A percentile compares a stretch with the other conserved stretches of the same genome.
These are phyloP conservation scores for Cinnamomum micranthum DNA, from an alignment of 164 flowering plant species.

Conservation along the genomic window DNA sequence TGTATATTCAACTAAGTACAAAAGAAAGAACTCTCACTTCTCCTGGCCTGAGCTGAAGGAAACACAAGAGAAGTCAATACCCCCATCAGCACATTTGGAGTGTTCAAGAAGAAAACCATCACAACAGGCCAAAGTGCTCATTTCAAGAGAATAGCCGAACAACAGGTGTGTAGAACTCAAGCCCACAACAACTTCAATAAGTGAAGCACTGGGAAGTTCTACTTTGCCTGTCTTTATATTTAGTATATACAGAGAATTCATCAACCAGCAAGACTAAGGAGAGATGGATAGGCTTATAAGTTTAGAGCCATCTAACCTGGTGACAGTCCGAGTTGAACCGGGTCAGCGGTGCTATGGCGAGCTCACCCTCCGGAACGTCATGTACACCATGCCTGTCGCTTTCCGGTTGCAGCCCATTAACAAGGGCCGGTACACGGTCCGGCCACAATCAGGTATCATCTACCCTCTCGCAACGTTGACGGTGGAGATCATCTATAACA, in stretches of 20 bases:
- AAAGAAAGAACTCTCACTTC: too few species aligned
- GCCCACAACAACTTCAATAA: neutral
- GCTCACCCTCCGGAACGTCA: conserved; percentile 63
- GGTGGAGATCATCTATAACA: conserved; percentile 47
- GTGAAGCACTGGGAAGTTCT: neutral
- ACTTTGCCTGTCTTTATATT: neutral
- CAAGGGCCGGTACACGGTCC: conserved; percentile 42
- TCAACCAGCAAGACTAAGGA: neutral
- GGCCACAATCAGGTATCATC: conserved; percentile 65
- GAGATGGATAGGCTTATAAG: conserved; percentile 64
- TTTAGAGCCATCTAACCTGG: conserved; percentile 67
- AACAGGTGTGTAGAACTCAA: too few species aligned
- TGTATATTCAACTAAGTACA: too few species aligned
- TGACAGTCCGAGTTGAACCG: conserved; percentile 50
- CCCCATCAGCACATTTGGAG: neutral
- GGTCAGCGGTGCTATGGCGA: conserved; percentile 52
- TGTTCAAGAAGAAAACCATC: too few species aligned
- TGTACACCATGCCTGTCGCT: conserved; percentile 90
- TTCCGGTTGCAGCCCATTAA: conserved; percentile 57
- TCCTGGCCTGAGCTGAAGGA: too few species aligned
- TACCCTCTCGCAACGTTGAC: conserved; percentile 49
- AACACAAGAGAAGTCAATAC: too few species aligned
- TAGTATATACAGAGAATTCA: neutral
- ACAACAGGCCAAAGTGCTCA: neutral
- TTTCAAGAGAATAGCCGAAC: neutral